phyloP scores from a whole-genome alignment of 768 basidiomycete genomes.

The Chalciporus piperatus region DNA sequence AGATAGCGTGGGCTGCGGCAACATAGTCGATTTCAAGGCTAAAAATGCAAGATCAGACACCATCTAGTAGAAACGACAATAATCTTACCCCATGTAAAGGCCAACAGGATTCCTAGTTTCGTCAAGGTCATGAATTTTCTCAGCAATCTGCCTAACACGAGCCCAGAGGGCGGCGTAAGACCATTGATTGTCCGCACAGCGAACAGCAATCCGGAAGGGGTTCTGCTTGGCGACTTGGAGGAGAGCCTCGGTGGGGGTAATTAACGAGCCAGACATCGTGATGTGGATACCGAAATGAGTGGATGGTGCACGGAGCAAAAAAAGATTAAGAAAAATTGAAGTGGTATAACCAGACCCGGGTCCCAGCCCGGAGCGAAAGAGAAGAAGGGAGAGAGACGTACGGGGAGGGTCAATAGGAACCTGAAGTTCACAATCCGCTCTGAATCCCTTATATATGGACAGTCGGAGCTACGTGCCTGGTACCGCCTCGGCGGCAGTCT shows the following conservation, averaged over 20 bases:
- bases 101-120: slow-evolving; percentile 23
- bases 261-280: slow-evolving; percentile 11
- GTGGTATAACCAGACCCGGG: slow-evolving; percentile 4
- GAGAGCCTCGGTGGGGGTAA: slow-evolving; percentile 30
- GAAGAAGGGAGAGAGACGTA: slow-evolving; percentile 1
- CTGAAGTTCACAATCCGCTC: not conserved
- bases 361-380: slow-evolving; percentile 17
- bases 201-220: slow-evolving; percentile 20
- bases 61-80: too few relatives aligned
- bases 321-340: not conserved
- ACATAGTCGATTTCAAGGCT: slow-evolving; percentile 30
- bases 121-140: slow-evolving; percentile 23
- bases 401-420: slow-evolving; percentile 11
- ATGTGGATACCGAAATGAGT: slow-evolving; percentile 1
- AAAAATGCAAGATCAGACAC: too few relatives aligned
- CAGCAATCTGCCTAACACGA: slow-evolving; percentile 26
- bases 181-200: slow-evolving; percentile 20
- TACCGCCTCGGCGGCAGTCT: not conserved
- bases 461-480: not conserved
- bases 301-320: not conserved
- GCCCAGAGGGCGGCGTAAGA: slow-evolving; percentile 30
- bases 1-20: slow-evolving; percentile 28
- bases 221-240: slow-evolving; percentile 31
- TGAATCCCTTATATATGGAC: slow-evolving; percentile 16
- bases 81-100: slow-evolving; percentile 13